Conservation (phyloP, 2,329 filamentous ascomycete species). For the Trichoderma endophyticum region DNA sequence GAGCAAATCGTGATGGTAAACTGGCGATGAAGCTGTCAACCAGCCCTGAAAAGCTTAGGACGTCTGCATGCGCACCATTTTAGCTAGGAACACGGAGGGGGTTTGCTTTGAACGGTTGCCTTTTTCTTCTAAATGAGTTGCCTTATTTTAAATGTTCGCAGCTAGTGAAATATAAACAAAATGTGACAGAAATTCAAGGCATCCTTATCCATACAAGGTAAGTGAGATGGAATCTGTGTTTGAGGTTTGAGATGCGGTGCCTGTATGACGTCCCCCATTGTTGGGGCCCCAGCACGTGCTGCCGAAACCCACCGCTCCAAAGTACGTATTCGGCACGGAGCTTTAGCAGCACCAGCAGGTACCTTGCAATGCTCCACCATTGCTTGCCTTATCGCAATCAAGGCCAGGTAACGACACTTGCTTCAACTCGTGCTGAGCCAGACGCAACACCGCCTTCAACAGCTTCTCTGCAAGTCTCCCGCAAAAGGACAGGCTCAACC, state of each 20-base stretch:
- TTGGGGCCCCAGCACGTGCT: constrained; percentile 1
- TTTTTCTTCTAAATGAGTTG: neutral
- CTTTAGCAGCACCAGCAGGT: neutral
- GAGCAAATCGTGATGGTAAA: neutral
- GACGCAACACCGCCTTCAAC: neutral
- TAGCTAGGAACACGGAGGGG: neutral
- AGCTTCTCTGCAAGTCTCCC: neutral
- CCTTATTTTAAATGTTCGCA: neutral
- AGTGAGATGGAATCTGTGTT: neutral
- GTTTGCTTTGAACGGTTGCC: neutral
- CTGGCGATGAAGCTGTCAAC: neutral
- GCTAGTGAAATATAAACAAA: neutral
- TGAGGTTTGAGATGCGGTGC: neutral
- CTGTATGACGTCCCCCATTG: neutral
- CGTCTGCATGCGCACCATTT: neutral
- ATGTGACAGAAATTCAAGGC: neutral
- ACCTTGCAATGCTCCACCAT: constrained; percentile 2
- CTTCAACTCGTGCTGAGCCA: neutral
- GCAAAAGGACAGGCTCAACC: neutral
- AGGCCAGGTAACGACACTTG: constrained; percentile 1
- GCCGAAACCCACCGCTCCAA: neutral
- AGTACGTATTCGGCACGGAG: neutral
- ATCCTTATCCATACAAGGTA: neutral
- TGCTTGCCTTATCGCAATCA: constrained; percentile 9
- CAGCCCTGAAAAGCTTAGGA: neutral